A percentile compares a stretch with the other conserved stretches of the same genome.
Evolutionary conservation across 495 filamentous ascomycete genomes (phyloP).

Genomic region (Penicillium herquei): DNA sequence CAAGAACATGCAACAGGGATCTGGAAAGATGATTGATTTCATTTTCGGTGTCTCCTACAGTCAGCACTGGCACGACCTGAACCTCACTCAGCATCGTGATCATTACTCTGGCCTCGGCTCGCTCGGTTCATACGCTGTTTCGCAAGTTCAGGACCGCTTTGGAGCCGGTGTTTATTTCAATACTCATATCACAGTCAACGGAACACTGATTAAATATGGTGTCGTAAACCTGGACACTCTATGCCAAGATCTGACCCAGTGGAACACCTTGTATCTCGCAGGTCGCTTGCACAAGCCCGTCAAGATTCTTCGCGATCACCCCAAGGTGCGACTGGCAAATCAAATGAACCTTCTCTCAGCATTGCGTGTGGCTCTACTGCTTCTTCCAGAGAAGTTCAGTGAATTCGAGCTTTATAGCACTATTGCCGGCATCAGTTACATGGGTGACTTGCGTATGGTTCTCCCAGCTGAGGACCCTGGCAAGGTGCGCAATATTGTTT

Average conservation of each 20-base stretch:
- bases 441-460: conserved; percentile 91
- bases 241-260: conserved; percentile 78
- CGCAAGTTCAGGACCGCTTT: conserved; percentile 78
- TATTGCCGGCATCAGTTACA: conserved; percentile 88
- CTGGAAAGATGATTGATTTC: conserved; percentile 96
- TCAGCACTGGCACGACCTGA: conserved; percentile 95
- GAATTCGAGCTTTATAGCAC: conserved; percentile 86
- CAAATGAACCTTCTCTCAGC: conserved; percentile 93
- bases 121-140: conserved; percentile 79
- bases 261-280: conserved; percentile 91
- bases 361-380: conserved; percentile 79
- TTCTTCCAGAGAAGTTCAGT: conserved; percentile 79
- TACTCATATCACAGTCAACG: conserved; percentile 91
- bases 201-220: conserved; percentile 94
- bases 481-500: conserved; percentile 92
- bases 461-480: conserved; percentile 84
- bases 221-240: conserved; percentile 90
- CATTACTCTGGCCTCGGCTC: conserved; percentile 90
- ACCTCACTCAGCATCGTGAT: conserved; percentile 80
- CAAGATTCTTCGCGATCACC: conserved; percentile 93
- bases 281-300: conserved; percentile 95
- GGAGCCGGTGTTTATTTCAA: conserved; percentile 98
- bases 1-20: conserved; percentile 75
- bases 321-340: conserved; percentile 85
- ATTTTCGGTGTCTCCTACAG: conserved; percentile 95